Evolutionary conservation across 2,329 filamentous ascomycete species (phyloP).

Genomic region (Penicillium sp.): DNA sequence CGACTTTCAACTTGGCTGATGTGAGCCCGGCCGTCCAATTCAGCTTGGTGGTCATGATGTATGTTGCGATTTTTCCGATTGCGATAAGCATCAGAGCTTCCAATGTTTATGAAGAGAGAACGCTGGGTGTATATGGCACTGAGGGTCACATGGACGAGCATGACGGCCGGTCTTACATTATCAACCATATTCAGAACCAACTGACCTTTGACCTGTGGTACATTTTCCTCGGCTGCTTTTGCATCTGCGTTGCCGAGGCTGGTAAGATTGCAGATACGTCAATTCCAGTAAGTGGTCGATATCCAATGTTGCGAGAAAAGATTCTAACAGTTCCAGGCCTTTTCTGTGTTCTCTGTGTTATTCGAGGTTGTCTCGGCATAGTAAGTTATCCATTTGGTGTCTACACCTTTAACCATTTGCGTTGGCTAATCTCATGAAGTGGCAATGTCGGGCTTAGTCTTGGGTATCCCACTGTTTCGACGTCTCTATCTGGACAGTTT

Average conservation of each 20-base stretch:
- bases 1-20: conserved; percentile 50
- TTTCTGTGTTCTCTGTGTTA: conserved; percentile 55
- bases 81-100: conserved; percentile 80
- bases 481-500: conserved; percentile 44
- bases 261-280: conserved; percentile 24
- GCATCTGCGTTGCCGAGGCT: conserved; percentile 57
- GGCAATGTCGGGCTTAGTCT: conserved; percentile 35
- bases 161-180: conserved; percentile 41
- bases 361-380: conserved; percentile 43
- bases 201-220: conserved; percentile 65
- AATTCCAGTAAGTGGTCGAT: conserved; percentile 21
- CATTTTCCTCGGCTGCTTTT: conserved; percentile 57
- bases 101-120: conserved; percentile 67
- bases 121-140: conserved; percentile 55
- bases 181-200: conserved; percentile 60
- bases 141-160: conserved; percentile 25
- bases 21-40: conserved; percentile 57
- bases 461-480: conserved; percentile 28
- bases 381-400: conserved; percentile 22
- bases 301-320: background rate
- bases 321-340: conserved; percentile 24
- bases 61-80: conserved; percentile 92
- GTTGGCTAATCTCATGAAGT: conserved; percentile 11
- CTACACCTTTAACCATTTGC: too few relatives aligned
- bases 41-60: conserved; percentile 84